Evolutionary conservation across 192 early-diverging fungal genomes (phyloP), one percentile per base, ranked within the genome.

Genomic region (Podochytrium sp.): DNA sequence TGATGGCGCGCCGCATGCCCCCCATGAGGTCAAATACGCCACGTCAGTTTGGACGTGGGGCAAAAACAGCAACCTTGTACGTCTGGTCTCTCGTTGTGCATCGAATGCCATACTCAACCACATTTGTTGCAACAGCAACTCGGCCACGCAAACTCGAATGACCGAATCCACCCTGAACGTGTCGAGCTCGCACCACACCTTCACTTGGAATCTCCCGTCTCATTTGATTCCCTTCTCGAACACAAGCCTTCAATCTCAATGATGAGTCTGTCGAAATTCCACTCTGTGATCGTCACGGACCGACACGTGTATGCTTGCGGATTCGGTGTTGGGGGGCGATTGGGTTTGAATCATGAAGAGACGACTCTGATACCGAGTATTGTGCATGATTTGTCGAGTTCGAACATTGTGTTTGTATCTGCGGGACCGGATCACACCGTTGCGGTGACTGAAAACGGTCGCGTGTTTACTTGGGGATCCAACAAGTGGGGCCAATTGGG

Each of bases 41-140:
- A 83, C 70, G 20, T 69, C 78, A 47, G 64, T 93, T 0, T 94
- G 90, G 76, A 91, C 89, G 1, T 94, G 92, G 92, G 92, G 92
- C 32, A 71, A 81, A 30, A 93, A 93, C 55, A 78, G 52, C 59
- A 91, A 90, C 69, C 25, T 71, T 12, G 69, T 90, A 87, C 47
- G 82, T 87, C 0, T 38, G 72, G 14, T 2, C 40, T 3, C 32
- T 10, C 30, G 14, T 29, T 14, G n/a, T 38, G 20, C 20, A 12
- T 16, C 10, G 1, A 66, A 16, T 27, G 33, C 65, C 20, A 12
- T 29, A 27, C 71, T 5, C 33, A 49, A 7, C 38, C 34, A 58
- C 35, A 37, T 35, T 18, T 72, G 60, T 25, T 32, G 6, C 27
- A 32, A 39, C 41, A 66, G 64, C 69, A 71, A 71, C 82, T 92